phyloP scores from a whole-genome alignment of 176 grass and related monocot species.

The Musa schizocarpa region DNA sequence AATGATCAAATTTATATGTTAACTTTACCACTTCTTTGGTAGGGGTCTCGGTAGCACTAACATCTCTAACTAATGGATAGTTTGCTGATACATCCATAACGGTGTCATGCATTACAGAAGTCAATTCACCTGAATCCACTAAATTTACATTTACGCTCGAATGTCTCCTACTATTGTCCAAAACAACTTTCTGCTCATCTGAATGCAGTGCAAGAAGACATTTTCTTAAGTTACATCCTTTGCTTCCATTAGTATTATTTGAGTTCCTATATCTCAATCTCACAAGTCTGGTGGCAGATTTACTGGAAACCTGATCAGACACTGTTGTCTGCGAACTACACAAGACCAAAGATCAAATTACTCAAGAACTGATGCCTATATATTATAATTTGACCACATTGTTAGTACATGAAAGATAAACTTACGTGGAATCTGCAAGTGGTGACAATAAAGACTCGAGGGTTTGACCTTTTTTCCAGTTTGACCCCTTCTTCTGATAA shows the following conservation, averaged over 20 bases:
- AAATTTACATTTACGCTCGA: constrained; percentile 35
- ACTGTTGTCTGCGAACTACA: constrained; percentile 38
- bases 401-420: constrained; percentile 8
- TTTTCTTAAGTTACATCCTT: constrained; percentile 36
- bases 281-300: constrained; percentile 52
- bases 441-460: constrained; percentile 71
- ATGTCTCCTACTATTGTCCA: constrained; percentile 38
- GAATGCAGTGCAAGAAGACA: constrained; percentile 66
- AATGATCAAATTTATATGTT: constrained; percentile 23
- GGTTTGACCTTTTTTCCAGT: constrained; percentile 76
- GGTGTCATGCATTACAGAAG: constrained; percentile 30
- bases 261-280: constrained; percentile 59
- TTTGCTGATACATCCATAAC: constrained; percentile 16
- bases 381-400: constrained; percentile 6
- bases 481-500: constrained; percentile 65
- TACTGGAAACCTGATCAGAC: constrained; percentile 49
- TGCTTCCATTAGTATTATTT: constrained; percentile 34
- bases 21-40: constrained; percentile 36
- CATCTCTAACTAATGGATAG: constrained; percentile 11
- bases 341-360: constrained; percentile 23
- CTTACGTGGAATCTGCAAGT: constrained; percentile 50
- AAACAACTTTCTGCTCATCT: constrained; percentile 59
- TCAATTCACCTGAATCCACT: constrained; percentile 37
- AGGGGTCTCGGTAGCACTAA: constrained; percentile 20
- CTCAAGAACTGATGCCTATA: constrained; percentile 7